Base-by-base conservation (phyloP, 805 yeast genomes). In the Hermanozyma aechmeae region DNA sequence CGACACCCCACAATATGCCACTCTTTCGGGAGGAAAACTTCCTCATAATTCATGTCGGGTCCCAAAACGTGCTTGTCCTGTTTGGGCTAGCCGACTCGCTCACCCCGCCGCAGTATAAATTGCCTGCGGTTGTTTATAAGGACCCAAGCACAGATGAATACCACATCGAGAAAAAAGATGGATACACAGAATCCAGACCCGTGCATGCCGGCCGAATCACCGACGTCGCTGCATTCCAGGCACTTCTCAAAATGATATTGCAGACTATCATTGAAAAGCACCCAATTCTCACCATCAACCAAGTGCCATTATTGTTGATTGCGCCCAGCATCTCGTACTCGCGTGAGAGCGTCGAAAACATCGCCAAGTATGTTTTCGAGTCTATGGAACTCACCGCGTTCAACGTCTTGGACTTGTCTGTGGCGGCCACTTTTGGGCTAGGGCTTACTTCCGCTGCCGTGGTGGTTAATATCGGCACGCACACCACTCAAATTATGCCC, bases 401-500 rank as follows among this genome's bases (percentile, higher is more conserved):
- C 38, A 67, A 84, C 26, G 51, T 85, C 5, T 47, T 82, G 22
- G 86, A 93, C 25, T 58, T 69, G 13, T 62, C 86, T 1, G 56
- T 85, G 22, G 80, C 84, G 5, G 59, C 85, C 2, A 61, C 81
- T 12, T 86, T 75, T 53, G 89, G 96, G 0, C 66, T 78, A 49
- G 82, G 84, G 4, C 58, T 69, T 11, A 57, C 75, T 8, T 68
- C 76, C 23, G 80, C 76, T 36, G 68, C 86, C 1, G 58, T 80
- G 21, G 80, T 89, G 12, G 73, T 89, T 24, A 95, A 89, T 51
- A 66, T 89, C 26, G 96, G 96, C 13, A 60, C 62, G 37, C 72
- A 76, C 15, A 72, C 78, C 40, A 73, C 86, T 3, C 95, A 85
- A 48, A 64, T 89, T 15, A 65, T 77, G 9, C 92, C 95, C 3